Percentiles rank a stretch among this genome's conserved stretches.
phyloP scores from a whole-genome alignment of 108 stramenopile genomes.

The Asterionellopsis glacialis region DNA sequence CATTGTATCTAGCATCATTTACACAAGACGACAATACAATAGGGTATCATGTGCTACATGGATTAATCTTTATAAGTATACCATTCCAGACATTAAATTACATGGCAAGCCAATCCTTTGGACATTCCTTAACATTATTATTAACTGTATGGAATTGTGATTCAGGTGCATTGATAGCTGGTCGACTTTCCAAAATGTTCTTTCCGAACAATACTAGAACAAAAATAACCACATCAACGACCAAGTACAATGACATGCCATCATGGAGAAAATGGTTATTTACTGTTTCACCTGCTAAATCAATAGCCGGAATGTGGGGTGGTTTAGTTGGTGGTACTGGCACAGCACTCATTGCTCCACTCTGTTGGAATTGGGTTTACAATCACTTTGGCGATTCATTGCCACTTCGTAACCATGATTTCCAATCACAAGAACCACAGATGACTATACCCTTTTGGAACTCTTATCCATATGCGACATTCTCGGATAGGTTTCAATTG shows the following conservation, averaged over 20 bases:
- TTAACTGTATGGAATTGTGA: conserved; percentile 81
- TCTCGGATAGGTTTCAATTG: conserved; percentile 18
- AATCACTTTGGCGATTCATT: not conserved
- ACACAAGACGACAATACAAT: not conserved
- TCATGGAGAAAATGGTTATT: conserved; percentile 16
- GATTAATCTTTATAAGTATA: conserved; percentile 51
- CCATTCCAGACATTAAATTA: conserved; percentile 59
- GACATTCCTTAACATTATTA: conserved; percentile 41
- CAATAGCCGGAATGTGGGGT: conserved; percentile 40
- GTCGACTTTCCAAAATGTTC: conserved; percentile 36
- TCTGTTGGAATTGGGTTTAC: conserved; percentile 11
- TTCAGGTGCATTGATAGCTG: conserved; percentile 69
- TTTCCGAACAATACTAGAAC: conserved; percentile 30
- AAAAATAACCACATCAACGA: no score
- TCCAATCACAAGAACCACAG: not conserved
- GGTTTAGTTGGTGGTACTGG: conserved; percentile 31
- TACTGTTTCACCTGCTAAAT: conserved; percentile 41
- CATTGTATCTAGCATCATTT: not conserved
- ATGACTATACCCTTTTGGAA: not conserved
- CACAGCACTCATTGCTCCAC: conserved; percentile 19
- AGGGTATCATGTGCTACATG: conserved; percentile 13
- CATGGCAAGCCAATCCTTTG: conserved; percentile 26
- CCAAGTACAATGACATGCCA: conserved; percentile 20
- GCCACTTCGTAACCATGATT: not conserved
- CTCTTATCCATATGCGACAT: conserved; percentile 9